A percentile compares a stretch with the other conserved stretches of the same genome.
Conservation (phyloP, 2,329 filamentous ascomycete species). For the Fusarium xyrophilum region DNA sequence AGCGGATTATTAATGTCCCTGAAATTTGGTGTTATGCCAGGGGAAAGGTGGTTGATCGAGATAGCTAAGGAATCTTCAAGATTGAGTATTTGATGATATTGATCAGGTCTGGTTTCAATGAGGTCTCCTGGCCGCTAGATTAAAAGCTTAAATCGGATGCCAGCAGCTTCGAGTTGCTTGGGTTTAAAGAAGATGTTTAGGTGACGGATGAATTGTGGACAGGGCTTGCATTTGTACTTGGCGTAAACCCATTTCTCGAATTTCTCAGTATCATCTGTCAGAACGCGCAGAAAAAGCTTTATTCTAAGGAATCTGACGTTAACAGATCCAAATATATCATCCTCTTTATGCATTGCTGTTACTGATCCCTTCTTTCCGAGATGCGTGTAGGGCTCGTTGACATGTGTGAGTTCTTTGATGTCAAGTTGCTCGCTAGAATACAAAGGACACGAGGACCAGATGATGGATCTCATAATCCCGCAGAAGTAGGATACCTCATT, state of each 20-base stretch:
- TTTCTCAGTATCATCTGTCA: neutral
- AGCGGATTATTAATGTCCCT: neutral
- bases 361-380: neutral
- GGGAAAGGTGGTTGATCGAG: neutral
- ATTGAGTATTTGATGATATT: constrained; percentile 11
- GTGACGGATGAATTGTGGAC: constrained; percentile 11
- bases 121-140: constrained; percentile 1
- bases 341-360: constrained; percentile 1
- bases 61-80: neutral
- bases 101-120: neutral
- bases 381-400: neutral
- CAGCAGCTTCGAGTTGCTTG: neutral
- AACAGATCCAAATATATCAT: neutral
- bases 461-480: neutral
- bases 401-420: neutral
- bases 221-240: neutral
- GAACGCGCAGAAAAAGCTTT: neutral
- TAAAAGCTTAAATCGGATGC: neutral
- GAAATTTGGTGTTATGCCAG: neutral
- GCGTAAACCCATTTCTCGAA: constrained; percentile 2
- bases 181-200: neutral
- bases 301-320: neutral
- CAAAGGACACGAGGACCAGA: neutral
- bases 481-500: neutral
- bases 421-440: neutral